Percentiles rank a stretch among this genome's conserved stretches.
Evolutionary conservation across 2,329 filamentous ascomycete species (phyloP).

Genomic region (Hypoxylon sp.): DNA sequence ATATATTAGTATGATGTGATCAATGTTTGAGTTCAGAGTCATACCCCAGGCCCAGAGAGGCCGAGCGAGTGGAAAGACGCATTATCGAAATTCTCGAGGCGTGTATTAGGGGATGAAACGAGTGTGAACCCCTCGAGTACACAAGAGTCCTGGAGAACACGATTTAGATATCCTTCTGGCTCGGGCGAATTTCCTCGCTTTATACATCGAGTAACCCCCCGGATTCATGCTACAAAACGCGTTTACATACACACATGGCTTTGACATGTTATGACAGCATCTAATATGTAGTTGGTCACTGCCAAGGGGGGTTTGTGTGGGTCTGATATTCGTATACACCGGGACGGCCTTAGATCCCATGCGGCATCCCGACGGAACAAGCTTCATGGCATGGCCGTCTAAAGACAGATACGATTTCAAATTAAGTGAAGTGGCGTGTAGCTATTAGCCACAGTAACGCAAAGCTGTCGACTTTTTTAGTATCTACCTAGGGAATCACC

Average conservation of each 20-base stretch:
- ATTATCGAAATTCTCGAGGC: constrained; percentile 44
- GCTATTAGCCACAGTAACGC: constrained; percentile 36
- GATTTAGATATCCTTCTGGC: constrained; percentile 1
- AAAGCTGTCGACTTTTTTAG: constrained; percentile 30
- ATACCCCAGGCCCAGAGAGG: constrained; percentile 51
- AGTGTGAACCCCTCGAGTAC: constrained; percentile 46
- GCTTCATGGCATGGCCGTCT: constrained; percentile 36
- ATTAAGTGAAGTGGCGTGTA: constrained; percentile 34
- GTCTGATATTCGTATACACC: constrained; percentile 40
- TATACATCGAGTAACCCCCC: constrained; percentile 30
- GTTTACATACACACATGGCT: constrained; percentile 38
- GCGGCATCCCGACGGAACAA: constrained; percentile 48
- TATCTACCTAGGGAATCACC: constrained; percentile 14
- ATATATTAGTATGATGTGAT: constrained; percentile 40
- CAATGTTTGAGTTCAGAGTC: not conserved
- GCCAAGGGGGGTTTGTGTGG: constrained; percentile 25
- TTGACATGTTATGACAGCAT: constrained; percentile 32
- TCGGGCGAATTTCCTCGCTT: constrained; percentile 30
- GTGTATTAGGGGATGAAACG: constrained; percentile 43
- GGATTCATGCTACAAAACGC: constrained; percentile 4
- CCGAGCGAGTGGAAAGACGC: constrained; percentile 45
- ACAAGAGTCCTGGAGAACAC: constrained; percentile 21
- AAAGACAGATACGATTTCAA: constrained; percentile 33
- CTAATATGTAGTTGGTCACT: constrained; percentile 15
- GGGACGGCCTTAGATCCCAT: constrained; percentile 41